Conservation (phyloP, 768 basidiomycete species). For the Nevesoporus exiguus region DNA sequence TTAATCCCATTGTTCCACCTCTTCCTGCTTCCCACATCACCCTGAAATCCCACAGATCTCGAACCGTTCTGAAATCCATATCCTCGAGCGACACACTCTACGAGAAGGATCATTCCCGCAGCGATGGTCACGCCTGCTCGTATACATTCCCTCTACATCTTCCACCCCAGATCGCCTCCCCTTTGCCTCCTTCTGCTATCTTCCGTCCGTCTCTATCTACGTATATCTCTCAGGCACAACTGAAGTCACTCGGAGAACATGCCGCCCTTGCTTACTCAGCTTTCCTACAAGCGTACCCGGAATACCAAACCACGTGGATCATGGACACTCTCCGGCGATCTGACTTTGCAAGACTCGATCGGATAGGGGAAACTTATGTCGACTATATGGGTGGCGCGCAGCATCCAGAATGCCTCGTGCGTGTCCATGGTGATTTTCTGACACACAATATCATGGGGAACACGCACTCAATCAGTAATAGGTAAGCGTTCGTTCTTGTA, state of each 20-base stretch:
- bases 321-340: slow-evolving; percentile 63
- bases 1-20: slow-evolving; percentile 6
- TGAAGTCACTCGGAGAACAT: slow-evolving; percentile 29
- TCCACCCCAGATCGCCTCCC: neutral
- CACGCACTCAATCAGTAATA: slow-evolving; percentile 80
- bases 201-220: slow-evolving; percentile 13
- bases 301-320: slow-evolving; percentile 68
- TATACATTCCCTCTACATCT: slow-evolving; percentile 1
- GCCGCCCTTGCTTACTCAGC: slow-evolving; percentile 42
- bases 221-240: slow-evolving; percentile 29
- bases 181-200: neutral
- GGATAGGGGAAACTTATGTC: slow-evolving; percentile 69
- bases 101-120: slow-evolving; percentile 24
- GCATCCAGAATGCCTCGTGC: slow-evolving; percentile 75
- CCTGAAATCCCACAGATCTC: slow-evolving; percentile 38
- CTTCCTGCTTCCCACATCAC: slow-evolving; percentile 33
- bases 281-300: slow-evolving; percentile 46
- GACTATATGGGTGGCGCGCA: slow-evolving; percentile 86
- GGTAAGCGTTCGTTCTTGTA: slow-evolving; percentile 39
- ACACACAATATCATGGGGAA: slow-evolving; percentile 68
- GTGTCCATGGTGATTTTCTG: slow-evolving; percentile 67
- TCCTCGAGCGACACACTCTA: slow-evolving; percentile 42
- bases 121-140: slow-evolving; percentile 3
- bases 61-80: slow-evolving; percentile 34
- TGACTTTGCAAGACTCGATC: slow-evolving; percentile 59